Evolutionary conservation across 164 flowering plant species (phyloP), one percentile per base, ranked within the genome.

Genomic region (Magnolia changhungtana): DNA sequence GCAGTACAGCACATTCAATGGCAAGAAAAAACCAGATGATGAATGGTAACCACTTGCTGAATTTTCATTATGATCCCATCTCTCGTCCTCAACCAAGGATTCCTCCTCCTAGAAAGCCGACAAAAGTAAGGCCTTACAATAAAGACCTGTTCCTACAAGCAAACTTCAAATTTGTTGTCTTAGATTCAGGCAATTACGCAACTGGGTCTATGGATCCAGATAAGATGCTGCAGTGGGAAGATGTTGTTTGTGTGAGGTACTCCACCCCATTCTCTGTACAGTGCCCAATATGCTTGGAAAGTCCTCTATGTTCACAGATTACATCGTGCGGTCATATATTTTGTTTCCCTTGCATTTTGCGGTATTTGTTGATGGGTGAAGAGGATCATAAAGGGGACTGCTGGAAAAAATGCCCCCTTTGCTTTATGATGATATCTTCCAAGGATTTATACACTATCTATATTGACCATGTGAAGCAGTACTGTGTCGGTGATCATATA

Each of bases 261-360:
- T 88, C 89, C 51, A 86, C 97, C 27, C 92, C 98, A 23, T 74
- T 78, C 61, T 85, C 86, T 11, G 95, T 92, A 71, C 94, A 87
- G 72, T 96, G 99, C 80, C 99, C 99, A 16, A 94, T 96, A 82
- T 96, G 99, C 78, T 83, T 96, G 89, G 99, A 92, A 58, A 77
- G 81, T 76, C 99, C 97, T 73, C 81, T 94, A 4, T 92, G 97
- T 75, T 92, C 99, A n/a, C 99, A 96, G 78, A 96, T 96, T 78
- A 96, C 99, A n/a, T 88, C 97, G 19, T 96, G 99, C 76, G 99
- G 99, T 18, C 99, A 96, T 84, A 91, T 96, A 63, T 96, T 91
- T 80, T 96, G 99, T 77, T 94, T 94, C 76, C 97, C 99, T 0
- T 96, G 99, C 79, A 91, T 96, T 74, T 83, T 96, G 50, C 91